Percentiles rank a stretch among this genome's conserved stretches.
These are phyloP conservation scores for Flammula alnicola DNA, from an alignment of 1,284 basidiomycete genomes.

Conservation along the genomic window DNA sequence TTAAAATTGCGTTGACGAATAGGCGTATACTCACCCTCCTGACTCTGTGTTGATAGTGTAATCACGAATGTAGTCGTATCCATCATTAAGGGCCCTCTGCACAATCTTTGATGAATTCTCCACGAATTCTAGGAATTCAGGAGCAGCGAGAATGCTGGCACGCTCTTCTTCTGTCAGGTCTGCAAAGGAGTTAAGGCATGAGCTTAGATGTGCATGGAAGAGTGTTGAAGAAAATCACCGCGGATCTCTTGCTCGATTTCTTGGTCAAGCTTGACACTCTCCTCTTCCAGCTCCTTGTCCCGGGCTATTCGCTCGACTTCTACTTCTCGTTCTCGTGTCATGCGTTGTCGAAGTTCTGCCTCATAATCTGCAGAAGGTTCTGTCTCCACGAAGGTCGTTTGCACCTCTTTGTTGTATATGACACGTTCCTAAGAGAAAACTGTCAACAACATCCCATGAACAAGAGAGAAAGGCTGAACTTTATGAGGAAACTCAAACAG, in stretches of 20 bases:
- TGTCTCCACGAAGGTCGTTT: conserved; percentile 75
- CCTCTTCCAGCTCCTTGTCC: conserved; percentile 82
- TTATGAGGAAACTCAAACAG: conserved; percentile 89
- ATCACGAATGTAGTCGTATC: conserved; percentile 96
- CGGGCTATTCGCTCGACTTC: conserved; percentile 70
- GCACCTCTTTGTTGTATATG: conserved; percentile 93
- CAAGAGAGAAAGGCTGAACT: conserved; percentile 45
- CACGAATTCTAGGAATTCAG: conserved; percentile 93
- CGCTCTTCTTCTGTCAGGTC: conserved; percentile 88
- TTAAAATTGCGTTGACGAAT: no score
- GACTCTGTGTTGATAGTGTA: conserved; percentile 87
- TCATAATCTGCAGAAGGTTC: conserved; percentile 57
- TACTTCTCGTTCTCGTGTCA: conserved; percentile 54
- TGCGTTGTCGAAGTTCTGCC: conserved; percentile 74
- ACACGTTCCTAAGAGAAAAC: conserved; percentile 68
- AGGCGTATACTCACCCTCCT: conserved; percentile 74
- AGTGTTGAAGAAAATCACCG: conserved; percentile 49
- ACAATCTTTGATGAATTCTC: conserved; percentile 95
- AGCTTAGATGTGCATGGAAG: background rate
- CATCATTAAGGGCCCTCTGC: conserved; percentile 94
- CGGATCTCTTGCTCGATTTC: conserved; percentile 85
- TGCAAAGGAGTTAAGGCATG: conserved; percentile 32
- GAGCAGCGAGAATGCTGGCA: conserved; percentile 77
- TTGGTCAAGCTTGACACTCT: conserved; percentile 77
- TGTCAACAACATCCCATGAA: conserved; percentile 1